Evolutionary conservation across 495 filamentous ascomycete species (phyloP), one percentile per base, ranked within the genome.

Genomic region (Aspergillus bridgeri): DNA sequence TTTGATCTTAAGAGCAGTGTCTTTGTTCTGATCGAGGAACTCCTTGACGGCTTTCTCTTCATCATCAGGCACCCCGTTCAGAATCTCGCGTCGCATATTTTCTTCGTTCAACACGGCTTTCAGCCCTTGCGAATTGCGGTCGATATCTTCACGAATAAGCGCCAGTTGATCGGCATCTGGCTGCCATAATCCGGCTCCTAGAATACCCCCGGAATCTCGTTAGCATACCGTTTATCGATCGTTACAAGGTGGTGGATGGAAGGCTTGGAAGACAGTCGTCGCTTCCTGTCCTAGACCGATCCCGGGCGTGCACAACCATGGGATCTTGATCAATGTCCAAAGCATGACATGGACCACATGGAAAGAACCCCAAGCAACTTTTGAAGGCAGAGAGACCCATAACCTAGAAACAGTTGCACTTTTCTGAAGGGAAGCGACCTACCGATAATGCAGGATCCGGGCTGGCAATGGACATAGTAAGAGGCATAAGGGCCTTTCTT

Each of bases 401-500:
- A 0, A 17, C 21, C 13, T 47, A 18, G 6, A 47, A 47, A 20
- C 17, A 21, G n/a, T 22, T 8, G 19, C 22, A 50, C 51, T 15
- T 25, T 52, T 15, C 53, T 15, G 42, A 9, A 50, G 38, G 7
- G 20, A 24, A 22, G 15, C 5, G 20, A 80, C 83, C 69, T 74
- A 86, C 84, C 84, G 42, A 87, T 77, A 60, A 86, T 85, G 67
- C 81, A 83, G 45, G 75, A 68, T 22, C 75, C 76, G 19, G 86
- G 86, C 57, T 84, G 70, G 51, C 86, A 75, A 60, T 88, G 85
- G 13, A 89, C 72, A 73, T 93, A 94, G 68, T 96, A 95, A 55
- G 83, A 86, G 15, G 90, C 90, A 67, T 94, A 94, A 33, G 89
- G 87, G 8, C 91, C 89, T 65, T 95, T 94, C 48, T 88, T 80